These are phyloP conservation scores for Colletotrichum siamense DNA, from an alignment of 2,329 filamentous ascomycete genomes.

Conservation along the genomic window DNA sequence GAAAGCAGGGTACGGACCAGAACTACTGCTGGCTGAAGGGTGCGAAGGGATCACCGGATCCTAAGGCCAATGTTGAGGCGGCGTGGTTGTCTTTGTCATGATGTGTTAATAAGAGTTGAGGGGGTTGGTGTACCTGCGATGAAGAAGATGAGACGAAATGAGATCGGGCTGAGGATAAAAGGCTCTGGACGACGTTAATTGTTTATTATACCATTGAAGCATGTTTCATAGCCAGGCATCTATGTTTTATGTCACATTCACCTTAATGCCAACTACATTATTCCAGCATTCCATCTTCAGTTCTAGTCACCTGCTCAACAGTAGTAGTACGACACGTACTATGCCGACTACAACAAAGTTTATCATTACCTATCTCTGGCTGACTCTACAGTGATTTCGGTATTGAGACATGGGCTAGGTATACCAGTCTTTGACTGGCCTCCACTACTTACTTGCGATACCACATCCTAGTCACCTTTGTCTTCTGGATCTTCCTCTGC, in stretches of 20 bases:
- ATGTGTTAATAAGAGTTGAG: not conserved
- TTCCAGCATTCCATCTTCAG: not conserved
- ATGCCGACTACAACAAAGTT: too few species aligned
- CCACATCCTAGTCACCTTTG: slow-evolving; percentile 61
- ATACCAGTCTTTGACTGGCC: too few species aligned
- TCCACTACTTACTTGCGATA: slow-evolving; percentile 54
- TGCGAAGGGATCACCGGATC: slow-evolving; percentile 1
- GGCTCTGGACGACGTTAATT: not conserved
- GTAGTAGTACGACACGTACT: too few species aligned
- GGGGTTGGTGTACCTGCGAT: not conserved
- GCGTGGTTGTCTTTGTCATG: not conserved
- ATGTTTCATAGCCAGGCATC: not conserved
- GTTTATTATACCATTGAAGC: not conserved
- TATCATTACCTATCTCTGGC: too few species aligned
- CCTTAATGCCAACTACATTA: not conserved
- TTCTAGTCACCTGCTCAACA: too few species aligned
- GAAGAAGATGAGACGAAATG: not conserved
- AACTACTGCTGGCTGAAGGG: slow-evolving; percentile 27
- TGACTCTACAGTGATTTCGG: too few species aligned
- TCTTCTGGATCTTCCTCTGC: slow-evolving; percentile 76
- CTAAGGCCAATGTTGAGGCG: not conserved
- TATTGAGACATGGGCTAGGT: too few species aligned
- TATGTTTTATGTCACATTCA: not conserved
- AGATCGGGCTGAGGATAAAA: not conserved
- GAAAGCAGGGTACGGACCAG: slow-evolving; percentile 22